Conservation (phyloP, 139 green algal species). For the Mesotaenium endlicherianum region DNA sequence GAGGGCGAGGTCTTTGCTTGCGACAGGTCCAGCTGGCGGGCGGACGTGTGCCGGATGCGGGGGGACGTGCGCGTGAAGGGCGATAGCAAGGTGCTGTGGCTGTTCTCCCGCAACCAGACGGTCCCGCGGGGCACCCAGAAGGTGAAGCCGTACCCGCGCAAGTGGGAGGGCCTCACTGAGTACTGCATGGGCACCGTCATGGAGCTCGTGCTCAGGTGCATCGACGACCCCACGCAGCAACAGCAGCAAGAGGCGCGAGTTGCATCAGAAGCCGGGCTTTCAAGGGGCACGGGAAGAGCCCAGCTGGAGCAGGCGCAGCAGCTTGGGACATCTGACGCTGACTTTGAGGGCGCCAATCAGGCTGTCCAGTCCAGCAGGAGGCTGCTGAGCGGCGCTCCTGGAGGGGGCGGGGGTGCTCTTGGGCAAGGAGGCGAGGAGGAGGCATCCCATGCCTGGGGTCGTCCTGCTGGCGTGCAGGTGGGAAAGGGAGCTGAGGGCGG, state of each 20-base stretch:
- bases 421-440: neutral
- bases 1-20: neutral
- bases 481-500: neutral
- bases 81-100: neutral
- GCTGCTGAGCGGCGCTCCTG: neutral
- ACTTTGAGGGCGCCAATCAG: neutral
- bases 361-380: neutral
- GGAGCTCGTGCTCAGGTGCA: neutral
- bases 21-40: neutral
- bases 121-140: neutral
- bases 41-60: constrained; percentile 5
- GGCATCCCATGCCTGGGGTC: neutral
- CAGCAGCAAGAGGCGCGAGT: neutral
- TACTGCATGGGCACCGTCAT: neutral
- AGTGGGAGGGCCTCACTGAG: neutral
- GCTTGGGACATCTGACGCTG: neutral
- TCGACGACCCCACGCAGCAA: neutral
- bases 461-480: neutral
- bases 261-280: neutral
- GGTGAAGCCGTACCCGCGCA: constrained; percentile 2
- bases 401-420: neutral
- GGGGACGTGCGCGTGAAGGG: constrained; percentile 6
- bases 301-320: neutral
- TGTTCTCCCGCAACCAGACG: neutral
- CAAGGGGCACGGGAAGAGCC: neutral